phyloP scores from a whole-genome alignment of 2,329 filamentous ascomycete species.

The Sclerotinia nivalis region DNA sequence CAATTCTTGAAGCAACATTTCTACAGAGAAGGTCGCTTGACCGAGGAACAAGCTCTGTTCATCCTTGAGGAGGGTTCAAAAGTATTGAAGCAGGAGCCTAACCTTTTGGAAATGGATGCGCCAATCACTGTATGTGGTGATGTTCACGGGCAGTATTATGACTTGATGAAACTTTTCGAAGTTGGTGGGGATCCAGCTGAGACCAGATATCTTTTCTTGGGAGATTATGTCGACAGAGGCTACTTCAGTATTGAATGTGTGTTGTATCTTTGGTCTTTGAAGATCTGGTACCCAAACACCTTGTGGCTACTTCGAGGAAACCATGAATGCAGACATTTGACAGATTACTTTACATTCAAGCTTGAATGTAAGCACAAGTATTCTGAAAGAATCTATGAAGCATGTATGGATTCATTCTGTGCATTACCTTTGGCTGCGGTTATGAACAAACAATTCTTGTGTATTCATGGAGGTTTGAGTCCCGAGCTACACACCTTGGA shows the following conservation, averaged over 20 bases:
- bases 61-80: slow-evolving; percentile 89
- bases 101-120: slow-evolving; percentile 97
- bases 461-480: slow-evolving; percentile 94
- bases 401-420: slow-evolving; percentile 98
- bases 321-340: slow-evolving; percentile 97
- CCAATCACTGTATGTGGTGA: slow-evolving; percentile 98
- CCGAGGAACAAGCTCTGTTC: slow-evolving; percentile 95
- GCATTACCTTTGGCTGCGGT: slow-evolving; percentile 87
- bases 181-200: slow-evolving; percentile 96
- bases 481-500: slow-evolving; percentile 95
- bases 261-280: slow-evolving; percentile 94
- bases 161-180: slow-evolving; percentile 99
- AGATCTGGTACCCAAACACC: slow-evolving; percentile 98
- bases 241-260: slow-evolving; percentile 99
- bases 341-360: slow-evolving; percentile 99
- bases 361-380: slow-evolving; percentile 99
- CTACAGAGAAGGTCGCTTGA: slow-evolving; percentile 94
- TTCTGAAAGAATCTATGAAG: slow-evolving; percentile 92
- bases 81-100: slow-evolving; percentile 85
- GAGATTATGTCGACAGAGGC: slow-evolving; percentile 96
- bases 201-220: slow-evolving; percentile 94
- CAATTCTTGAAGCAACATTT: slow-evolving; percentile 97
- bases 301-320: slow-evolving; percentile 97
- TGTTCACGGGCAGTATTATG: slow-evolving; percentile 98
- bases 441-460: slow-evolving; percentile 99